Percentiles rank a stretch among this genome's conserved stretches.
phyloP scores from a whole-genome alignment of 441 rosid genomes.

The Gossypium davidsonii region DNA sequence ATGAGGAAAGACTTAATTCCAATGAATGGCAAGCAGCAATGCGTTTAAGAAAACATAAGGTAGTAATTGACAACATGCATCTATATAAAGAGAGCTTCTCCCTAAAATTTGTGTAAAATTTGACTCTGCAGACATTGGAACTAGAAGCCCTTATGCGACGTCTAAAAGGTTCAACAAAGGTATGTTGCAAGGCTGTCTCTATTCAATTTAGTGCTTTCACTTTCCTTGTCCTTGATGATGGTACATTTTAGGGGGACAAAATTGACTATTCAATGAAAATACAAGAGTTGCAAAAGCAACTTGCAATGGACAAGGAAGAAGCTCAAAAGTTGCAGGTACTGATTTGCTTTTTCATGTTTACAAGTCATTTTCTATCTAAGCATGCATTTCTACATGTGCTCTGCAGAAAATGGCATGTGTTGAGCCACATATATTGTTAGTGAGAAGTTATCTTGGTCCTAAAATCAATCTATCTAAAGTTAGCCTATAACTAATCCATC shows the following conservation, averaged over 20 bases:
- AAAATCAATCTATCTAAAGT: too few species aligned
- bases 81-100: not conserved
- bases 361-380: not conserved
- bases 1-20: slow-evolving; percentile 87
- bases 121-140: slow-evolving; percentile 54
- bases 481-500: too few species aligned
- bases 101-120: slow-evolving; percentile 3
- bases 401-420: not conserved
- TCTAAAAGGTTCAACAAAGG: slow-evolving; percentile 67
- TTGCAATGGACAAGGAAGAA: slow-evolving; percentile 86
- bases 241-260: slow-evolving; percentile 58
- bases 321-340: slow-evolving; percentile 76
- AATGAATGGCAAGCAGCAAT: slow-evolving; percentile 97
- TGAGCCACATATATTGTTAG: not conserved
- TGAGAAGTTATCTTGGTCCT: not conserved
- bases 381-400: not conserved
- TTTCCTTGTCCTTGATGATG: not conserved
- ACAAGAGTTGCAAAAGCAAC: slow-evolving; percentile 84
- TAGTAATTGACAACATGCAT: slow-evolving; percentile 16
- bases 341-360: not conserved
- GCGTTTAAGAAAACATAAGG: slow-evolving; percentile 93
- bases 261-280: slow-evolving; percentile 72
- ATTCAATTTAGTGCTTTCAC: not conserved
- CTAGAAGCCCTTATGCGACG: slow-evolving; percentile 67
- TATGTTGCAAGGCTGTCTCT: slow-evolving; percentile 18